A percentile compares a stretch with the other conserved stretches of the same genome.
These are phyloP conservation scores for Dysphania ambrosioides DNA, from an alignment of 148 eudicot species.

Conservation along the genomic window DNA sequence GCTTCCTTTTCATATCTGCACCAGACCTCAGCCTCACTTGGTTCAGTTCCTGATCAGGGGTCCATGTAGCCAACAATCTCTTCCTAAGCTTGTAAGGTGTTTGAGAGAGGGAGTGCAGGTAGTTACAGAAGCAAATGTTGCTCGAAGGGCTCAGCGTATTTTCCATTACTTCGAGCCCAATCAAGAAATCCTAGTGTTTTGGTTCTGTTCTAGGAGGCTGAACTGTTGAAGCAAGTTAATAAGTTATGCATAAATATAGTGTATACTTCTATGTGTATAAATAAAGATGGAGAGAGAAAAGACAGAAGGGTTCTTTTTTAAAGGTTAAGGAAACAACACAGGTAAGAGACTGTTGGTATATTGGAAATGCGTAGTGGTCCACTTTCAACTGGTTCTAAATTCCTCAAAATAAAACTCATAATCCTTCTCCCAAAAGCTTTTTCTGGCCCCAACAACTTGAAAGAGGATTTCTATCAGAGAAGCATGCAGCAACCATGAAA, in stretches of 20 bases:
- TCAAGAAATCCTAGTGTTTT: conserved; percentile 1
- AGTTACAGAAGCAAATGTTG: conserved; percentile 30
- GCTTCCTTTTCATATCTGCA: conserved; percentile 76
- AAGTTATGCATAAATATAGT: neutral
- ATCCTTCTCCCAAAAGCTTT: conserved; percentile 18
- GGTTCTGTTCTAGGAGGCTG: conserved; percentile 21
- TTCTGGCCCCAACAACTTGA: conserved; percentile 15
- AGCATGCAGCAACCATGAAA: conserved; percentile 22
- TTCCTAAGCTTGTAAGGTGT: conserved; percentile 59
- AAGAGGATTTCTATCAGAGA: conserved; percentile 16
- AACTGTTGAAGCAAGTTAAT: conserved; percentile 9
- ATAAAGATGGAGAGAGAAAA: neutral
- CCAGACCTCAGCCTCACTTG: conserved; percentile 78
- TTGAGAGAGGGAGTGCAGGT: conserved; percentile 49
- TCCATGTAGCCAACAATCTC: conserved; percentile 65
- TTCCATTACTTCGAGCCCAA: conserved; percentile 21
- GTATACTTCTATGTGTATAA: neutral
- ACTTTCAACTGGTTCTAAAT: conserved; percentile 9
- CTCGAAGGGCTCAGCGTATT: conserved; percentile 16
- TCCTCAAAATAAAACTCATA: conserved; percentile 15
- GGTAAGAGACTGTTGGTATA: conserved; percentile 16
- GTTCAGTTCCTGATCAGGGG: conserved; percentile 69
- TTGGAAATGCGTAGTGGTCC: conserved; percentile 26
- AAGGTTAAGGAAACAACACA: conserved; percentile 15
- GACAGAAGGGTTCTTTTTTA: conserved; percentile 5